phyloP scores from a whole-genome alignment of 345 rosid genomes.

The Eucalyptus tenuipes region DNA sequence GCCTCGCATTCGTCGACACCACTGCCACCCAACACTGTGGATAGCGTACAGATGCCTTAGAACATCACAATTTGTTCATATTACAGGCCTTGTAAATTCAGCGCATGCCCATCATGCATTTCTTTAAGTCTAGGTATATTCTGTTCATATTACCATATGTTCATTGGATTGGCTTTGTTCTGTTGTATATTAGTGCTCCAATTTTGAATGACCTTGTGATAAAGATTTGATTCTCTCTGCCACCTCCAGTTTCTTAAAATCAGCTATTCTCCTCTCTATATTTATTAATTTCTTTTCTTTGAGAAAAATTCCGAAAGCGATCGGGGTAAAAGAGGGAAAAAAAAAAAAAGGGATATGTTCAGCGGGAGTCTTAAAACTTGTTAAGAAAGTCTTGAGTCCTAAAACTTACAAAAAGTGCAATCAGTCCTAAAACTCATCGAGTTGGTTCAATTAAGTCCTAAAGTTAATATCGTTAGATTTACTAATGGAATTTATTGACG shows the following conservation, averaged over 20 bases:
- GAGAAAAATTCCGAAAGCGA: background rate
- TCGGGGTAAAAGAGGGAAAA: background rate
- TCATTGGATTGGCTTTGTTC: background rate
- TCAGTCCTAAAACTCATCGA: too few species aligned
- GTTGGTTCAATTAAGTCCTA: too few species aligned
- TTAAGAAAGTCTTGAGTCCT: too few species aligned
- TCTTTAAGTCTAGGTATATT: background rate
- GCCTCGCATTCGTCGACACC: slow-evolving; percentile 34
- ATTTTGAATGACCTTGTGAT: background rate
- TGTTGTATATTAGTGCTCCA: background rate
- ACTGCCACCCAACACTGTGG: background rate
- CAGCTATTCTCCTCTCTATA: background rate
- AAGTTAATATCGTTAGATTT: too few species aligned
- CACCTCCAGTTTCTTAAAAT: background rate
- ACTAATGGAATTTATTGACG: too few species aligned
- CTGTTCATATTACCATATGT: background rate
- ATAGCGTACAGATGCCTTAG: background rate
- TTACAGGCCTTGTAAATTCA: background rate
- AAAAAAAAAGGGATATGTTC: too few species aligned
- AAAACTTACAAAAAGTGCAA: too few species aligned
- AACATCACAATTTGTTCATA: background rate
- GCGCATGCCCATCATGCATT: background rate
- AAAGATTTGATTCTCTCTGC: background rate
- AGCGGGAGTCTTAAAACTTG: too few species aligned
- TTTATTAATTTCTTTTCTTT: background rate